Evolutionary conservation across 192 early-diverging fungal species (phyloP), one percentile per base, ranked within the genome.

Genomic region (Paraglomus brasilianum): DNA sequence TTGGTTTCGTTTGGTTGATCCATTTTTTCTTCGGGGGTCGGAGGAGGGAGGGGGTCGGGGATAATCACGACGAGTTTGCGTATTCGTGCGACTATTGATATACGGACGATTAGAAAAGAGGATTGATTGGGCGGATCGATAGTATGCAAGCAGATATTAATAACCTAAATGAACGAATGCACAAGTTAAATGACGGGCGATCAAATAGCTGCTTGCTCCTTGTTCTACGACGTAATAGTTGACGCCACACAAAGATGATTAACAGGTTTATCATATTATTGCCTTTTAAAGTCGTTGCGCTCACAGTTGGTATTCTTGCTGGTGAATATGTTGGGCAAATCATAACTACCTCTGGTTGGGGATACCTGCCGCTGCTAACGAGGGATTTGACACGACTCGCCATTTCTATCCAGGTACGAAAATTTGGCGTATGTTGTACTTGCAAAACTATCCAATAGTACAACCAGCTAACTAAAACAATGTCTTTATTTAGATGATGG

Each of bases 281-380:
- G 11, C 36, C 2, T n/a, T 15, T 70, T 41, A 30, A 64, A 87
- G 86, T 98, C 40, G 88, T 98, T 0, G 87, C 96, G 8, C 89
- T 87, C 19, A 72, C 91, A 11, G 83, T 92, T 56, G 96, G 96
- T 4, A 91, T 98, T 19, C 77, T 91, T n/a, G 75, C 93, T 60
- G 94, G 95, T 30, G 92, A 93, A 0, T 69, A 84, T 22, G 91
- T 77, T 11, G 74, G 88, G 39, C 85, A 88, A 47, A 81, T 89
- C 70, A 75, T 95, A 55, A 77, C 95, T 72, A 91, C 94, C 4
- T 52, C 66, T 10, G 66, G 68, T 0, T 87, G 87, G 87, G 55
- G 72, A 43, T 65, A 84, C 40, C 70, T 81, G 58, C 73, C 83
- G 43, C 71, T 75, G 46, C 79, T 92, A 15, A 89, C 88, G 0